Evolutionary conservation across 1,139 yeast species (phyloP).

Genomic region (Saccharomyces hybrid): DNA sequence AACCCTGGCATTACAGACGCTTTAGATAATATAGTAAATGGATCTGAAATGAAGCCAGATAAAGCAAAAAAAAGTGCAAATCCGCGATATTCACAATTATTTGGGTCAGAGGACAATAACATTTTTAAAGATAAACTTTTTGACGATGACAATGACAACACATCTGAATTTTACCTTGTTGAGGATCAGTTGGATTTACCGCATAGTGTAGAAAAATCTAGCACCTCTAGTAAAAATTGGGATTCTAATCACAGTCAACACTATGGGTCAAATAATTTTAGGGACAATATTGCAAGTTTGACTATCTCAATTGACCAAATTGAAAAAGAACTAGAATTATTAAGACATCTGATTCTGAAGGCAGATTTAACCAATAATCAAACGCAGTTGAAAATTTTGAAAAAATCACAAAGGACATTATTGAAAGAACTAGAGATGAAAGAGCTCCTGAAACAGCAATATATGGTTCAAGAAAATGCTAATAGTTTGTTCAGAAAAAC

Average conservation of each 20-base stretch:
- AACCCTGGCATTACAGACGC: conserved; percentile 19
- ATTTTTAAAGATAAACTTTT: conserved; percentile 8
- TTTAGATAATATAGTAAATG: conserved; percentile 18
- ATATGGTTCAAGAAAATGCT: conserved; percentile 74
- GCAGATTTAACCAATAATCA: conserved; percentile 78
- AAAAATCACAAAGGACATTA: conserved; percentile 58
- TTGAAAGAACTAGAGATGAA: conserved; percentile 63
- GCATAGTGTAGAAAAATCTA: background rate
- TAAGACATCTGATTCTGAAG: conserved; percentile 61
- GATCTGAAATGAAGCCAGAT: background rate
- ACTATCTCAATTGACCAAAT: conserved; percentile 54
- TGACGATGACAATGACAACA: conserved; percentile 6
- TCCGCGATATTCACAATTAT: background rate
- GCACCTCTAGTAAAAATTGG: background rate
- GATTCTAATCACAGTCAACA: background rate
- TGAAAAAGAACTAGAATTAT: conserved; percentile 53
- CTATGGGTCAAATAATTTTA: background rate
- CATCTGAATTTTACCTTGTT: conserved; percentile 5
- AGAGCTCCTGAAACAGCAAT: conserved; percentile 71
- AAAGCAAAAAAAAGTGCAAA: background rate
- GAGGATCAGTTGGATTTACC: conserved; percentile 6
- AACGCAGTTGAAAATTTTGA: conserved; percentile 58
- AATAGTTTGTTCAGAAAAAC: conserved; percentile 72
- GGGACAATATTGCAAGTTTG: conserved; percentile 32
- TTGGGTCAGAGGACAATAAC: background rate